Evolutionary conservation across 805 yeast species (phyloP).

Genomic region (Grigorovia transvaalensis): DNA sequence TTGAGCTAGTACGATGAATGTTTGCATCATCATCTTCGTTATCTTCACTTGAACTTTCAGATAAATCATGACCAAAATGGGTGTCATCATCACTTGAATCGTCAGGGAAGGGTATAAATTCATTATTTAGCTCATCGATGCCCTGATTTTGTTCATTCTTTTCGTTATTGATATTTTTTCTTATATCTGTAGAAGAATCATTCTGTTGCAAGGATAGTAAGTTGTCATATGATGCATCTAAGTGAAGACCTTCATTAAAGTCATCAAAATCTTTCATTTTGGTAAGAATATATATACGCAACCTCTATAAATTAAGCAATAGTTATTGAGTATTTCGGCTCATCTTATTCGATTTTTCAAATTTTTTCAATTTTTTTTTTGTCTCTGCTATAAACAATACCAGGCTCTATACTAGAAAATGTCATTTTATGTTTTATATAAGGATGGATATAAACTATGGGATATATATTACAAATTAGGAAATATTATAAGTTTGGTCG

Average conservation of each 20-base stretch:
- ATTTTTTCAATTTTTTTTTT: neutral
- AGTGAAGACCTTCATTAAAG: slow-evolving; percentile 8
- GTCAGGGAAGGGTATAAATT: slow-evolving; percentile 34
- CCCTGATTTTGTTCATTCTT: slow-evolving; percentile 1
- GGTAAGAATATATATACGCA: too few species aligned
- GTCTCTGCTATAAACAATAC: neutral
- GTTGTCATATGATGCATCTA: slow-evolving; percentile 4
- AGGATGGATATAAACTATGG: neutral
- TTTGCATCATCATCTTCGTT: slow-evolving; percentile 1
- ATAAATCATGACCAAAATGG: slow-evolving; percentile 6
- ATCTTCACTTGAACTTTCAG: slow-evolving; percentile 5
- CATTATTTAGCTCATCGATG: slow-evolving; percentile 29
- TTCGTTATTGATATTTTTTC: neutral
- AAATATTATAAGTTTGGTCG: neutral
- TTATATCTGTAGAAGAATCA: neutral
- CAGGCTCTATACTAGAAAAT: neutral
- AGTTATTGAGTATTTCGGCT: too few species aligned
- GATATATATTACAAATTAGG: neutral
- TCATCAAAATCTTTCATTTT: slow-evolving; percentile 5
- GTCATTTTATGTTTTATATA: neutral
- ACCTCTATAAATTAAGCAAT: too few species aligned
- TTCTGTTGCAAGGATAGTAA: slow-evolving; percentile 5
- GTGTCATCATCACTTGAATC: slow-evolving; percentile 21
- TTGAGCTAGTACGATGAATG: neutral
- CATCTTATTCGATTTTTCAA: neutral